Base-by-base conservation (phyloP, 2,329 filamentous ascomycete species). In the Pestalotiopsis sp. region DNA sequence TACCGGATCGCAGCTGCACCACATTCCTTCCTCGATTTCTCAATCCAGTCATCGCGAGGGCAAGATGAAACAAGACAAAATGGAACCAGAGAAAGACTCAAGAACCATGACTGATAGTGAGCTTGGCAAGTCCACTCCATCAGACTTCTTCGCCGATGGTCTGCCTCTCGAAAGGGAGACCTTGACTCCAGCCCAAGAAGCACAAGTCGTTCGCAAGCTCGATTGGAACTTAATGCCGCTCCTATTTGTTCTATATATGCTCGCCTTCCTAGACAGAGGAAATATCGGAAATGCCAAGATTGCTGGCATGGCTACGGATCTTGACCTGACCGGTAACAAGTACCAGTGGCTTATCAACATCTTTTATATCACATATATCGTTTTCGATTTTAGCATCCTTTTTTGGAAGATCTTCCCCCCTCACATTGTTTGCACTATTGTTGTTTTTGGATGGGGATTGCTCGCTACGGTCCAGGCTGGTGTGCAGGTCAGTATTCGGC, bases 391-490 rank as follows among this genome's bases (percentile, higher is more conserved):
- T 85, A 17, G 72, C 71, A 20, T 72, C 70, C 70, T 74, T 41
- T 61, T 85, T 7, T 74, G 87, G 59, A 87, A 86, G 70, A 83
- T 82, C 65, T 71, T 84, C 2, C 79, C 76, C 36, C 82, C 84
- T 1, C 84, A 81, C 65, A 83, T 81, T 74, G 85, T 84, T 81
- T 82, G 86, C 65, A 81, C 82, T 0, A 83, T 86, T 66, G 76
- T 86, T 7, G 85, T 86, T 79, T 75, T 86, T 39, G 79, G 81
- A 9, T 87, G 84, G 84, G 5, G 80, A 80, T 4, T 94, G 7
- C 75, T 82, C 11, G 85, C 84, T 1, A 83, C 86, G 69, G 84
- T 83, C 2, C 77, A 84, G 1, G 84, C 83, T 0, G 83, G 82
- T 6, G 76, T 78, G 4, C 72, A 36, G 31, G 31, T 36, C 31